A percentile compares a stretch with the other conserved stretches of the same genome.
Conservation (phyloP, 257 asterid genomes). For the Solanum tarapatanum region DNA sequence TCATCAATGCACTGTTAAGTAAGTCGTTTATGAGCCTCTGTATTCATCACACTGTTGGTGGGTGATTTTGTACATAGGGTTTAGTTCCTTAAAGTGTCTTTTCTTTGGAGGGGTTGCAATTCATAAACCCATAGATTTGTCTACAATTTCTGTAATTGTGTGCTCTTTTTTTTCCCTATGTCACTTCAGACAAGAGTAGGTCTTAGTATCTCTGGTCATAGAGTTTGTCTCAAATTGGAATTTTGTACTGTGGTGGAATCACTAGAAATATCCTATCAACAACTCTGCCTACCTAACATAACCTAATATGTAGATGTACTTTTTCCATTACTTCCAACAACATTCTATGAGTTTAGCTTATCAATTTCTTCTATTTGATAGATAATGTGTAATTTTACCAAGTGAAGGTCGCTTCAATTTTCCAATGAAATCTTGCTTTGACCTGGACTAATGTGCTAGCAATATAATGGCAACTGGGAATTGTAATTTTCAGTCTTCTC, state of each 20-base stretch:
- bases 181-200: neutral
- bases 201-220: neutral
- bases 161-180: neutral
- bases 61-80: neutral
- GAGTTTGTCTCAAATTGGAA: neutral
- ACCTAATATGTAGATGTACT: neutral
- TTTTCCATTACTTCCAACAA: neutral
- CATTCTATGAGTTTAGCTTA: neutral
- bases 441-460: neutral
- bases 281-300: neutral
- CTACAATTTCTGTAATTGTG: neutral
- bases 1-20: conserved; percentile 87
- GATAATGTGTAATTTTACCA: neutral
- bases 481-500: neutral
- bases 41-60: neutral
- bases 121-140: neutral
- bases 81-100: neutral
- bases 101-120: neutral
- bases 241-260: neutral
- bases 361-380: neutral
- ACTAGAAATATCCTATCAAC: neutral
- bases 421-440: neutral
- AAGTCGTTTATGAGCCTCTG: conserved; percentile 21
- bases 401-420: neutral
- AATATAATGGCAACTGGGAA: neutral